Base-by-base conservation (phyloP, 768 basidiomycete genomes). In the Russula abietina region DNA sequence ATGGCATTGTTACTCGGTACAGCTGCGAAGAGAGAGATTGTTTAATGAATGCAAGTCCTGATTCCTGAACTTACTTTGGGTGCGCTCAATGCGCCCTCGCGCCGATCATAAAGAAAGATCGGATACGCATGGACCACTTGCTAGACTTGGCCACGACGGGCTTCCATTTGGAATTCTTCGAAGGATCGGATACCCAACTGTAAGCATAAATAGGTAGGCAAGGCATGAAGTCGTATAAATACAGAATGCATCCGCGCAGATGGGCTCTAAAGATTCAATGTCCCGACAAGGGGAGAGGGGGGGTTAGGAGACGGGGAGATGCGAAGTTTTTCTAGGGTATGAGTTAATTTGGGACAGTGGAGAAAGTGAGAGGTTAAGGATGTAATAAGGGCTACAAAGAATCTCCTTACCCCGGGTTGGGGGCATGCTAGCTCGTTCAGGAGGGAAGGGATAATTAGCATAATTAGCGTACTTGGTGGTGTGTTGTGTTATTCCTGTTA, bases 281-380 rank as follows among this genome's bases (percentile, higher is more conserved):
- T 16, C 19, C 63, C 63, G 63, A 56, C 43, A n/a, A 41, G 33
- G n/a, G 30, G n/a, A n/a, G n/a, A n/a, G n/a, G n/a, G 33, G 50
- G 46, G 51, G 28, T 52, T 41, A 59, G 39, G 54, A 32, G 16
- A 16, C 38, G 16, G 53, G 48, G 33, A 46, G 30, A 46, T 24
- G 39, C 43, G 48, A 56, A 60, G 53, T 64, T 64, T 64, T 60
- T 64, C 59, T 24, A 55, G 63, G 63, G 63, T 50, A 41, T 41
- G 53, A 55, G 39, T 30, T 53, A 43, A 59, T 55, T 60, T 30
- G 58, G 48, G 54, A 60, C 38, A 51, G 32, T 50, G 54, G 30
- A 50, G 53, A 33, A 46, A 55, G 46, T 30, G 53, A 41, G 58
- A 55, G 58, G 39, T 16, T 43, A 39, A 26, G 48, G 36, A 36